Evolutionary conservation across 768 basidiomycete species (phyloP).

Genomic region (Dentipellis sp.): DNA sequence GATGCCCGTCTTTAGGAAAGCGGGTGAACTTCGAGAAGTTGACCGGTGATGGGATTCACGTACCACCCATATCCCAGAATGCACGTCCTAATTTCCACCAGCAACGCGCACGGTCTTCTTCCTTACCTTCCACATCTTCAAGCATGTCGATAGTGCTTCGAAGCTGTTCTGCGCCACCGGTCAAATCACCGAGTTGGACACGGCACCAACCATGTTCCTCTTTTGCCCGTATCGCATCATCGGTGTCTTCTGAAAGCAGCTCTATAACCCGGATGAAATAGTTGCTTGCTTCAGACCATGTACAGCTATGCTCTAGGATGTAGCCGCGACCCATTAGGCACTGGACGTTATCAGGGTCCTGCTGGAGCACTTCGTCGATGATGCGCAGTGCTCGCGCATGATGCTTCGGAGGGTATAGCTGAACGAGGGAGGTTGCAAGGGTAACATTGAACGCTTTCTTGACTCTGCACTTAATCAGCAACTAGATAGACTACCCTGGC

Average conservation of each 20-base stretch:
- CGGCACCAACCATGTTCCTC: conserved; percentile 88
- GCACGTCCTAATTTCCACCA: conserved; percentile 81
- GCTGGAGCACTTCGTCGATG: conserved; percentile 59
- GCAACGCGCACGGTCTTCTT: conserved; percentile 63
- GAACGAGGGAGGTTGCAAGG: conserved; percentile 70
- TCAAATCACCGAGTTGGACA: conserved; percentile 39
- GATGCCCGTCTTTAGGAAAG: conserved; percentile 27
- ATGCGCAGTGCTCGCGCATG: conserved; percentile 70
- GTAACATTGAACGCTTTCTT: conserved; percentile 60
- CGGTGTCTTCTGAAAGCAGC: conserved; percentile 34
- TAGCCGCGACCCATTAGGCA: conserved; percentile 72
- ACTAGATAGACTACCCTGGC: neutral
- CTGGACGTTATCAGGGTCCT: conserved; percentile 50
- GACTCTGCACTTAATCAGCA: conserved; percentile 31
- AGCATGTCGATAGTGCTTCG: conserved; percentile 37
- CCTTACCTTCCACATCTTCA: conserved; percentile 35
- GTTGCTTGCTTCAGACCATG: conserved; percentile 60
- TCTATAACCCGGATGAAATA: conserved; percentile 52
- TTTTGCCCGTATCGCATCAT: conserved; percentile 48
- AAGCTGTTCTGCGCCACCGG: conserved; percentile 39
- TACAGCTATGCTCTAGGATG: conserved; percentile 50
- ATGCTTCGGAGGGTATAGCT: conserved; percentile 85
- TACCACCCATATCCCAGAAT: conserved; percentile 66
- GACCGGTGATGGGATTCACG: conserved; percentile 15
- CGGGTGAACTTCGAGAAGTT: neutral